phyloP scores from a whole-genome alignment of 495 filamentous ascomycete species.

The Penicillium malachiteum region DNA sequence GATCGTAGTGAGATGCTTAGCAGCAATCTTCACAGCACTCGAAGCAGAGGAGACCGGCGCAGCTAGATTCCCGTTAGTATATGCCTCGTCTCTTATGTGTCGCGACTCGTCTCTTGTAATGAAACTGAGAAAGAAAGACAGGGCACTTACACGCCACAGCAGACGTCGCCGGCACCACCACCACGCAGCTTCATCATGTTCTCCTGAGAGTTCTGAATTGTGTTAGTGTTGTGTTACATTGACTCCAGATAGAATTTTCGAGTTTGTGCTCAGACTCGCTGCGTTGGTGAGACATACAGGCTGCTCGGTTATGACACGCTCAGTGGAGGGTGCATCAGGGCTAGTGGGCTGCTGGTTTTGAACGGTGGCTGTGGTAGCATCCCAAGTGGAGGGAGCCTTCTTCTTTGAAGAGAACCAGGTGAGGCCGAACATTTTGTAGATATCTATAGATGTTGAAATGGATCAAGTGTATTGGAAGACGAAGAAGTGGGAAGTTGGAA shows the following conservation, averaged over 20 bases:
- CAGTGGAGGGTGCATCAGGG: conserved; percentile 28
- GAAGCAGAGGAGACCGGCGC: conserved; percentile 44
- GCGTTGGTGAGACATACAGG: conserved; percentile 26
- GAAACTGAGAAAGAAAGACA: not conserved
- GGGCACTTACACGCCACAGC: conserved; percentile 46
- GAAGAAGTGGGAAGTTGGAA: not conserved
- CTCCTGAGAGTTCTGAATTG: conserved; percentile 33
- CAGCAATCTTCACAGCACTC: conserved; percentile 39
- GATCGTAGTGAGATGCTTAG: conserved; percentile 9
- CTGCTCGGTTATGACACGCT: conserved; percentile 34
- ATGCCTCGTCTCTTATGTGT: not conserved
- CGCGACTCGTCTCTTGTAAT: too few relatives aligned
- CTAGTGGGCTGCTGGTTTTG: conserved; percentile 37
- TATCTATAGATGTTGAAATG: not conserved
- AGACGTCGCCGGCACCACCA: conserved; percentile 41
- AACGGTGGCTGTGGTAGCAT: conserved; percentile 33
- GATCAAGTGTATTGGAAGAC: not conserved
- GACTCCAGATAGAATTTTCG: too few relatives aligned
- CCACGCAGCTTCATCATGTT: conserved; percentile 45
- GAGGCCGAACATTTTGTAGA: conserved; percentile 43
- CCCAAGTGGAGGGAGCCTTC: conserved; percentile 29
- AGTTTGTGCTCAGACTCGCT: too few relatives aligned
- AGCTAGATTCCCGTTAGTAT: conserved; percentile 21
- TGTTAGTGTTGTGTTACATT: not conserved
- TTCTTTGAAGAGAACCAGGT: conserved; percentile 39